phyloP scores from a whole-genome alignment of 1,139 yeast genomes.

The Yamadazyma sp. region DNA sequence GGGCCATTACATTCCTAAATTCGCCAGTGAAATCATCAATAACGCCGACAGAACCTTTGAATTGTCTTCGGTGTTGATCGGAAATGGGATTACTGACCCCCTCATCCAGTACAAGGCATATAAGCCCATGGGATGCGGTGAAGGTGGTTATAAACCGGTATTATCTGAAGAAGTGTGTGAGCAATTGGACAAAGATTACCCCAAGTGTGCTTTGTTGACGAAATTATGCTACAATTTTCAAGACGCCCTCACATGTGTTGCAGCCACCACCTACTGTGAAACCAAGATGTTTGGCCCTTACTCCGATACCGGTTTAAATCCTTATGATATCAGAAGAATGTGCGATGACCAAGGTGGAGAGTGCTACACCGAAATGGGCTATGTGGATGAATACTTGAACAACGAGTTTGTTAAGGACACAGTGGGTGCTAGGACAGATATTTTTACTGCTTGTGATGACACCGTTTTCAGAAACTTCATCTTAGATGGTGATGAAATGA shows the following conservation, averaged over 20 bases:
- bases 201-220: conserved; percentile 78
- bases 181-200: conserved; percentile 56
- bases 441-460: conserved; percentile 82
- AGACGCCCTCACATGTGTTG: conserved; percentile 86
- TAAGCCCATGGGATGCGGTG: conserved; percentile 83
- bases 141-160: conserved; percentile 73
- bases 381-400: conserved; percentile 37
- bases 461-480: conserved; percentile 78
- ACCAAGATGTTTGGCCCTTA: conserved; percentile 53
- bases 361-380: conserved; percentile 55
- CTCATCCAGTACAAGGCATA: conserved; percentile 66
- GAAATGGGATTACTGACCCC: conserved; percentile 83
- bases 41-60: conserved; percentile 68
- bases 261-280: conserved; percentile 87
- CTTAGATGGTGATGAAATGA: conserved; percentile 88
- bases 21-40: conserved; percentile 69
- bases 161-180: conserved; percentile 62
- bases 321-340: conserved; percentile 84
- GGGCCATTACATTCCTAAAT: conserved; percentile 81
- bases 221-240: conserved; percentile 76
- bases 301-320: conserved; percentile 72
- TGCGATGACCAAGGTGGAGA: conserved; percentile 70
- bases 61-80: conserved; percentile 70
- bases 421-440: conserved; percentile 88
- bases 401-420: conserved; percentile 54